Base-by-base conservation (phyloP, 805 yeast species). In the Lipomyces orientalis region DNA sequence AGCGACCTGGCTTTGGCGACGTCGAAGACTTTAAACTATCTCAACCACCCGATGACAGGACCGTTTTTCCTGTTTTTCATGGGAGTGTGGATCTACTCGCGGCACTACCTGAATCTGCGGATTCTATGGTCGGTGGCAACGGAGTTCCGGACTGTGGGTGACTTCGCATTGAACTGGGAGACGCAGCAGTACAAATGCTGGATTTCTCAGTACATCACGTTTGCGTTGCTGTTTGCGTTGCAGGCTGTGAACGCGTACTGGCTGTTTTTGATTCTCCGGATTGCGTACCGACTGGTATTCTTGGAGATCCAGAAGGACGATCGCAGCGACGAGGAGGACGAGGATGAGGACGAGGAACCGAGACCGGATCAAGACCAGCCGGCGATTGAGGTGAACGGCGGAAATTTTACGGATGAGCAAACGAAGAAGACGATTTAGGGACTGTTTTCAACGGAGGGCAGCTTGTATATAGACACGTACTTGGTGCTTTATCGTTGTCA, bases 141-240 rank as follows among this genome's bases (percentile, higher is more conserved):
- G 22, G 97, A 93, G 79, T 95, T 91, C 81, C 85, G 83, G 72
- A 86, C 96, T 1, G 92, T 91, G 31, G 99, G 99, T 52, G 88
- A 88, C 64, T 93, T 83, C 79, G 85, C 84, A 65, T 82, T 95
- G 73, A 87, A 92, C 82, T 95, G 91, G 87, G 90, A 85, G 12
- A 88, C 95, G 37, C 94, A 93, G 79, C 97, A 95, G 79, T 95
- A 94, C 82, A 95, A 95, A 80, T 95, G 98, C 80, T 92, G 92
- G 90, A 91, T 95, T 72, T 89, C 98, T 31, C 97, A 91, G 80
- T 90, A 91, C 64, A 93, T 95, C 77, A 93, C 94, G 2, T 93
- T 95, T 75, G 78, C 80, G 29, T 84, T 95, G 75, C 85, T 95
- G 68, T 82, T 85, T 62, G 93, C 95, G 0, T 83, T 95, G 71